Base-by-base conservation (phyloP, 148 eudicot genomes). In the Tetragonia tetragonoides region DNA sequence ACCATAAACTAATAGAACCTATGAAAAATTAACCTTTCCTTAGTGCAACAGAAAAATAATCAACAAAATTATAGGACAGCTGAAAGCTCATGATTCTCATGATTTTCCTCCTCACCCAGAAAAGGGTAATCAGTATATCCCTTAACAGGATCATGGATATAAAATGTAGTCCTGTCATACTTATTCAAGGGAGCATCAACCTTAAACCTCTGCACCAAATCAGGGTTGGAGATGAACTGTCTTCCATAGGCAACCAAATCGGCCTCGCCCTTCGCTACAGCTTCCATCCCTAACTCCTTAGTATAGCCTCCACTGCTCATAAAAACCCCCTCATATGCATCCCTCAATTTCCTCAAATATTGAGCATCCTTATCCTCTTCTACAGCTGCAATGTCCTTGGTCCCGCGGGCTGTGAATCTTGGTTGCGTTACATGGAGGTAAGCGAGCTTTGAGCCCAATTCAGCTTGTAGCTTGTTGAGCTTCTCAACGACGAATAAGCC, bases 61-160 rank as follows among this genome's bases (percentile, higher is more conserved):
- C n/a, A 28, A 28, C 34, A 28, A 28, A 28, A 28, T 28, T 46
- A 46, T 10, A 46, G 49, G 49, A 2, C 49, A 46, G 49, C 3
- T 46, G 10, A 46, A 0, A 6, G 49, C 49, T 46, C 49, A 46
- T 10, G n/a, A n/a, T n/a, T n/a, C n/a, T n/a, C n/a, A n/a, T n/a
- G 6, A 46, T 46, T 59, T 59, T 18, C 62, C 49, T 5, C 49
- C 62, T 80, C 59, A 7, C 59, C 79, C 54, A 92, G 61, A 56
- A 82, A 92, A 59, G 98, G 97, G 82, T 94, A 94, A 80, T 92
- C 95, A 0, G 93, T 94, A 80, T 92, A 94, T 10, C 95, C 98
- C 20, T 86, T 77, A 70, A 89, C 34, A 28, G 34, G 34, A 28
- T 28, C 34, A 28, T 5, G 49, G 10, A 2, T 90, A 72, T 92